phyloP scores from a whole-genome alignment of 768 basidiomycete species.

The Trametes sanguinea region DNA sequence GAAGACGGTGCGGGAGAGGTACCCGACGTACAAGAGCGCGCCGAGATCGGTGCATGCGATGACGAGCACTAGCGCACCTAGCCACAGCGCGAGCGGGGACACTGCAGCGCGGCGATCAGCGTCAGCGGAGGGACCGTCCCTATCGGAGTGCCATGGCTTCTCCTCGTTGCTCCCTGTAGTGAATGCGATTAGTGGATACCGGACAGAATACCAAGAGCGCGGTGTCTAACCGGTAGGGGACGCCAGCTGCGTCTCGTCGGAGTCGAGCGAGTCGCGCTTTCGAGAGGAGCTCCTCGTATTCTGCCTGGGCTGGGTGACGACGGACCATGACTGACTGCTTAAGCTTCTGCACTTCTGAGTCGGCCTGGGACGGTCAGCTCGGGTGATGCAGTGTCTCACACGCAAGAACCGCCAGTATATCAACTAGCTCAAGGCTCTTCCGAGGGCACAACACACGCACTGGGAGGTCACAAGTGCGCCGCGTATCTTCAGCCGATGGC shows the following conservation, averaged over 20 bases:
- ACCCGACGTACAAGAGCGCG: slow-evolving; percentile 9
- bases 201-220: neutral
- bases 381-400: too few relatives aligned
- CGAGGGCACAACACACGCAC: too few relatives aligned
- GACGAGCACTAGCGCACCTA: slow-evolving; percentile 6
- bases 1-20: slow-evolving; percentile 11
- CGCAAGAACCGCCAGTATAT: too few relatives aligned
- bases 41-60: slow-evolving; percentile 7
- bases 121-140: neutral
- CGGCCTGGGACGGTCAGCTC: too few relatives aligned
- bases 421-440: too few relatives aligned
- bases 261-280: slow-evolving; percentile 7
- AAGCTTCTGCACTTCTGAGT: too few relatives aligned
- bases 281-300: slow-evolving; percentile 12
- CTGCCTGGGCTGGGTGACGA: neutral
- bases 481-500: too few relatives aligned
- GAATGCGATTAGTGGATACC: neutral
- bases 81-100: slow-evolving; percentile 2
- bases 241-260: neutral
- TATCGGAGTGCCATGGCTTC: neutral
- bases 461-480: too few relatives aligned
- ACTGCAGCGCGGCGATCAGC: neutral
- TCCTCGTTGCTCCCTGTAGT: neutral
- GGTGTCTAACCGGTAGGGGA: neutral
- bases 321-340: too few relatives aligned